phyloP scores from a whole-genome alignment of 495 filamentous ascomycete genomes.

The Neurospora intermedia region DNA sequence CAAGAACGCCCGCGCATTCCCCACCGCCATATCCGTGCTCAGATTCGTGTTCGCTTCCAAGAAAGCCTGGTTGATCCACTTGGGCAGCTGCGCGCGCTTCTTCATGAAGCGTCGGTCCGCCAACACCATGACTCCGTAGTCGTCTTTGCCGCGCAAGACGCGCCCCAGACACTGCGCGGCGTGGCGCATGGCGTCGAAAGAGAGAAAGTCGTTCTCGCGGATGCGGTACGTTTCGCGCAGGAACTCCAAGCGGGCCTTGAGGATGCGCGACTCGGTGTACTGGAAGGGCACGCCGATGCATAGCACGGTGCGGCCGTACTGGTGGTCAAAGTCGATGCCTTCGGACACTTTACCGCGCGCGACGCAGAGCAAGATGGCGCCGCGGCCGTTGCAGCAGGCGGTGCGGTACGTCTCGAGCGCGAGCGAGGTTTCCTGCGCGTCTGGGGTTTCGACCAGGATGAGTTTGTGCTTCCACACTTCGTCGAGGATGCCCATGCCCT shows the following conservation, averaged over 20 bases:
- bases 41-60: constrained; percentile 75
- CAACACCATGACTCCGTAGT: constrained; percentile 98
- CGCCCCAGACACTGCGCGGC: constrained; percentile 95
- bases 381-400: constrained; percentile 91
- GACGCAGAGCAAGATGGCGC: constrained; percentile 86
- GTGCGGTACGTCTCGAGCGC: constrained; percentile 95
- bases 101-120: constrained; percentile 86
- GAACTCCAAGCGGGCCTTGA: constrained; percentile 94
- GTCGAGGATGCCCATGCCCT: constrained; percentile 93
- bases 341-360: constrained; percentile 95
- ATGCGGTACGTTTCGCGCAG: constrained; percentile 95
- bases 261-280: constrained; percentile 94
- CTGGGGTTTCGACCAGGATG: constrained; percentile 94
- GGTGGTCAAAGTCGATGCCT: constrained; percentile 98
- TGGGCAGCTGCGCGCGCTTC: constrained; percentile 82
- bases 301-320: constrained; percentile 92
- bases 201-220: constrained; percentile 93
- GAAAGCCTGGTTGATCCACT: constrained; percentile 92
- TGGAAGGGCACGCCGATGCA: constrained; percentile 98
- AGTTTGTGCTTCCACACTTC: constrained; percentile 99
- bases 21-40: constrained; percentile 91
- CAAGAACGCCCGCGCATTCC: constrained; percentile 78
- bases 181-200: constrained; percentile 98
- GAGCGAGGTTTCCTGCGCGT: constrained; percentile 91
- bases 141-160: constrained; percentile 91